A percentile compares a stretch with the other conserved stretches of the same genome.
phyloP scores from a whole-genome alignment of 2,329 filamentous ascomycete genomes.

The Arthrobotrys entomopaga region DNA sequence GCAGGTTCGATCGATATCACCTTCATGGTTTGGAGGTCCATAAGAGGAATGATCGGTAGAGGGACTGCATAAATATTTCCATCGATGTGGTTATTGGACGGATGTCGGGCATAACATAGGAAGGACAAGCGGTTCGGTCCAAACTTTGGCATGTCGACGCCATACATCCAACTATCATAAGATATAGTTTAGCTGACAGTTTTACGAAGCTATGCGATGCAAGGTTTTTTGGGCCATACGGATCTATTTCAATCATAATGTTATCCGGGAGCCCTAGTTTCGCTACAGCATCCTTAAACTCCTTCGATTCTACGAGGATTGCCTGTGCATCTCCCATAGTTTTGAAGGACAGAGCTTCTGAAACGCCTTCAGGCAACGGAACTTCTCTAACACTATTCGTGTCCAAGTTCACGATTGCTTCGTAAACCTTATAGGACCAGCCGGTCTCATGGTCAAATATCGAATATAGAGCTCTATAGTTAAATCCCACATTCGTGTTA shows the following conservation, averaged over 20 bases:
- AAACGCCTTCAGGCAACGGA: constrained; percentile 64
- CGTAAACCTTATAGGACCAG: constrained; percentile 67
- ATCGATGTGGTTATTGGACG: constrained; percentile 65
- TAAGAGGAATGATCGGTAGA: constrained; percentile 70
- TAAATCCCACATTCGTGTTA: neutral
- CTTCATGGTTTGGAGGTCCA: constrained; percentile 69
- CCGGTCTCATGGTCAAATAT: constrained; percentile 56
- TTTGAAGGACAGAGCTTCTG: constrained; percentile 56
- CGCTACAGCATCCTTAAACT: constrained; percentile 66
- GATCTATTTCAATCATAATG: constrained; percentile 65
- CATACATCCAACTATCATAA: constrained; percentile 74
- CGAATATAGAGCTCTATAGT: constrained; percentile 29
- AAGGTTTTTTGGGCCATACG: constrained; percentile 64
- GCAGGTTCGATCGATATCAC: constrained; percentile 70
- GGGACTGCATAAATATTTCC: constrained; percentile 73
- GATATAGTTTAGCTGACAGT: constrained; percentile 68
- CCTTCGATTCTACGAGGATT: constrained; percentile 62
- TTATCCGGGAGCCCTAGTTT: constrained; percentile 65
- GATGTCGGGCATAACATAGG: constrained; percentile 64
- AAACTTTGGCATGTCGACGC: constrained; percentile 62
- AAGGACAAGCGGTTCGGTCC: constrained; percentile 66
- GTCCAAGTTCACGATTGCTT: constrained; percentile 67
- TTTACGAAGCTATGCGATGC: too few species aligned
- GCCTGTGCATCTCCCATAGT: constrained; percentile 57
- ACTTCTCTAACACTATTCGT: constrained; percentile 65